Evolutionary conservation across 768 basidiomycete genomes (phyloP).

Genomic region (Lactarius quietus): DNA sequence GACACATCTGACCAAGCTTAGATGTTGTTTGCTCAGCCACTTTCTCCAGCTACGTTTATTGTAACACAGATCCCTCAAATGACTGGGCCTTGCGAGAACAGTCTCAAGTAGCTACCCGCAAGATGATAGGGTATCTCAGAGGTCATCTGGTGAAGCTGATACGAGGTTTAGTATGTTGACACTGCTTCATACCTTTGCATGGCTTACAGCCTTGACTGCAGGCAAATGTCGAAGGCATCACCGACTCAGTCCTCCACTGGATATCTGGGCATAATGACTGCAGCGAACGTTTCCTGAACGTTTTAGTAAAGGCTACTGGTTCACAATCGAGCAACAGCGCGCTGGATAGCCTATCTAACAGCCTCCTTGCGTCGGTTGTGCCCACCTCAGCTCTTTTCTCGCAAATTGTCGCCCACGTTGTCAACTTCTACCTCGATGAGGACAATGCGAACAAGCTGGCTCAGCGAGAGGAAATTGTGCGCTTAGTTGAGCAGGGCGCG

Average conservation of each 20-base stretch:
- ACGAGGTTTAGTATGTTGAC: constrained; percentile 14
- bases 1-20: neutral
- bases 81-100: constrained; percentile 36
- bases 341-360: constrained; percentile 41
- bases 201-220: neutral
- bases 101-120: constrained; percentile 30
- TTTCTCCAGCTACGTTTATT: constrained; percentile 37
- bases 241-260: constrained; percentile 27
- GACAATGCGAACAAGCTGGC: neutral
- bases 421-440: constrained; percentile 54
- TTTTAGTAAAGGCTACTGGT: constrained; percentile 24
- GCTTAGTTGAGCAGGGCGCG: neutral
- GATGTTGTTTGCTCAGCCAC: neutral
- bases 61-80: constrained; percentile 32
- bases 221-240: constrained; percentile 19
- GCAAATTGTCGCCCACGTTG: constrained; percentile 49
- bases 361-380: constrained; percentile 50
- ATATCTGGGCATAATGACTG: constrained; percentile 26
- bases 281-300: constrained; percentile 22
- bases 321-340: constrained; percentile 25
- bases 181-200: neutral
- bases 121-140: constrained; percentile 30
- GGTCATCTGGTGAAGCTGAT: constrained; percentile 16
- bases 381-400: constrained; percentile 57
- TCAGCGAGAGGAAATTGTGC: constrained; percentile 3